Base-by-base conservation (phyloP, 345 rosid genomes). In the Populus alba region DNA sequence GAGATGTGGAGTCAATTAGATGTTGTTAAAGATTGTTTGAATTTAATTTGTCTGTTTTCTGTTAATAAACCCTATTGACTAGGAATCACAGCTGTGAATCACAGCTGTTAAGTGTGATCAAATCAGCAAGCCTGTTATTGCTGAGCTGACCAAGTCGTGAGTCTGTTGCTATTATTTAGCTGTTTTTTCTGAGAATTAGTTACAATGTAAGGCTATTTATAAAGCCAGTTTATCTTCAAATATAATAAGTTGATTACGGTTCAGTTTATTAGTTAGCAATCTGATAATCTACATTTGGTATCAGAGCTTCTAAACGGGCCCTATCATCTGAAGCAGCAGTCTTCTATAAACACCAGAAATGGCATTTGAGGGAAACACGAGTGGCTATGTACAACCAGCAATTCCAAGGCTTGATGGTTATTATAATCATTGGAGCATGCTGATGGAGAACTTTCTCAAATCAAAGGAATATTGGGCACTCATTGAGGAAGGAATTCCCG, bases 1-100 rank as follows among this genome's bases (percentile, higher is more conserved):
- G 66, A 83, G 39, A 87, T 90, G 83, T 66, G 29, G 65, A 74
- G 12, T 18, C 78, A 84, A 53, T 27, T 86, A 18, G 91, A 90
- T 1, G n/a, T n/a, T n/a, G n/a, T n/a, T n/a, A n/a, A 29, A 29
- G 1, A 1, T 38, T 38, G 9, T 38, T 38, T 1, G 41, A 2
- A 38, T 38, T 38, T 38, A 38, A 1, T 38, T 38, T 7, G 1
- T 38, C 1, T 38, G 41, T 38, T 38, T 38, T 38, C 9, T 38
- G 41, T 7, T 38, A 38, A 38, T 7, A 7, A 38, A 38, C 1
- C 41, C 41, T 8, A 37, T 38, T 1, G 1, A 38, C 41, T 38
- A 38, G 9, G 41, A 49, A 49, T 1, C 0, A 51, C 22, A 49
- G 55, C 22, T 49, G 8, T 49, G 29, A 29, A 29, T 29, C 29